These are phyloP conservation scores for Colletotrichum spaethianum DNA, from an alignment of 2,329 filamentous ascomycete genomes.

Conservation along the genomic window DNA sequence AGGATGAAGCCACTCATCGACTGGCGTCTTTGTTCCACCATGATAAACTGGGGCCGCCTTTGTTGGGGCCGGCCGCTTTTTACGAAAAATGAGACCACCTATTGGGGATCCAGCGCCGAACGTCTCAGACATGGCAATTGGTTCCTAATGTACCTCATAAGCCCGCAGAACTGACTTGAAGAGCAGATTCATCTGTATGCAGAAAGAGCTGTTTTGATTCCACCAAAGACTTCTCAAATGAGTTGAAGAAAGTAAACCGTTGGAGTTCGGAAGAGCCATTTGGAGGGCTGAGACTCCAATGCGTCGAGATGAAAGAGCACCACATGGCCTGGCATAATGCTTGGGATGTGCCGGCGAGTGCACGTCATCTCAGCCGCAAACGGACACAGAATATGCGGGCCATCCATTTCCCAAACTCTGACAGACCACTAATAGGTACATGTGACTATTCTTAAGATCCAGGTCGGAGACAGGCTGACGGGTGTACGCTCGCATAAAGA, in stretches of 20 bases:
- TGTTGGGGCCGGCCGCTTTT: not conserved
- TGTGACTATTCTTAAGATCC: not conserved
- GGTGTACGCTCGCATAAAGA: not conserved
- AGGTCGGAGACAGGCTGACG: not conserved
- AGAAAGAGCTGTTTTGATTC: no score
- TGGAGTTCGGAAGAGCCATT: conserved; percentile 18
- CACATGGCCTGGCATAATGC: conserved; percentile 8
- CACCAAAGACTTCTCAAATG: no score
- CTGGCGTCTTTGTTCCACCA: not conserved
- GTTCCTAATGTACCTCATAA: not conserved
- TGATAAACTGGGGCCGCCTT: conserved; percentile 1
- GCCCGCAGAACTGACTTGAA: conserved; percentile 4
- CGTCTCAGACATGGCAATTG: not conserved
- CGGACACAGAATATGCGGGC: conserved; percentile 3
- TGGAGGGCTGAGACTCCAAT: not conserved
- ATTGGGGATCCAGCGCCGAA: conserved; percentile 5
- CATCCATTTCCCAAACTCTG: not conserved
- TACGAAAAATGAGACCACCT: not conserved
- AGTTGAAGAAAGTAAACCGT: conserved; percentile 17
- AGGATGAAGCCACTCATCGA: not conserved
- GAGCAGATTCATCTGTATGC: not conserved
- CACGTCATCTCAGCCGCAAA: conserved; percentile 30
- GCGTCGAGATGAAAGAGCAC: not conserved
- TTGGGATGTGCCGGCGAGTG: not conserved
- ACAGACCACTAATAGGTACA: not conserved